Evolutionary conservation across 2,329 filamentous ascomycete species (phyloP).

Genomic region (Aspergillus terreus): DNA sequence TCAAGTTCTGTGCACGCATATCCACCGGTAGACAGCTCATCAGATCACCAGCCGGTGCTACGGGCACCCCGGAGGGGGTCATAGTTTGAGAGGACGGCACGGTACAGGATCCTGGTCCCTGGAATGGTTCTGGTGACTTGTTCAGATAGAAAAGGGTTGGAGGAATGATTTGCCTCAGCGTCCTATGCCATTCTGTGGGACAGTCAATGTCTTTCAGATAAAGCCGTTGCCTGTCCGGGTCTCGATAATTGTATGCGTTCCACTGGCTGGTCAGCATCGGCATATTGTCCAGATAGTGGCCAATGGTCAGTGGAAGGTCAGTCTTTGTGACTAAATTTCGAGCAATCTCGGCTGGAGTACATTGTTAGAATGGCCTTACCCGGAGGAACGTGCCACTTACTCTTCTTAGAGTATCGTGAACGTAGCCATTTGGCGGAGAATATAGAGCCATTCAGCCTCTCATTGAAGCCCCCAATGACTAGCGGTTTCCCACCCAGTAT

Average conservation of each 20-base stretch:
- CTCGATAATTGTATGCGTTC: conserved; percentile 68
- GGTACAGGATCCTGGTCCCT: conserved; percentile 48
- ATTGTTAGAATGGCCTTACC: conserved; percentile 1
- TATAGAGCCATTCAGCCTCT: conserved; percentile 67
- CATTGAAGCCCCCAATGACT: conserved; percentile 85
- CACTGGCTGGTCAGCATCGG: conserved; percentile 79
- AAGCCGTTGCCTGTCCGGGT: conserved; percentile 76
- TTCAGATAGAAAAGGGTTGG: conserved; percentile 87
- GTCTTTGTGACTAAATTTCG: conserved; percentile 71
- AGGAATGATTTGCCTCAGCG: conserved; percentile 73
- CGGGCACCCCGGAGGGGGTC: conserved; percentile 47
- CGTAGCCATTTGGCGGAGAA: conserved; percentile 81
- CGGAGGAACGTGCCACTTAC: conserved; percentile 45
- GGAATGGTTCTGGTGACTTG: conserved; percentile 62
- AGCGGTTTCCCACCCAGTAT: conserved; percentile 81
- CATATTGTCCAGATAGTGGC: conserved; percentile 89
- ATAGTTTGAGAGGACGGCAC: conserved; percentile 39
- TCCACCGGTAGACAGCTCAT: conserved; percentile 86
- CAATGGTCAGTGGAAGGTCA: conserved; percentile 79
- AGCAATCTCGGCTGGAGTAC: conserved; percentile 68
- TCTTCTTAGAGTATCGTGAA: conserved; percentile 72
- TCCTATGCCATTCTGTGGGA: conserved; percentile 78
- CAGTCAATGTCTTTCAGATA: conserved; percentile 98
- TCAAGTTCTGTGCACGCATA: conserved; percentile 93
- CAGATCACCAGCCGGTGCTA: conserved; percentile 77